phyloP scores from a whole-genome alignment of 257 asterid genomes.

The Avicennia marina region DNA sequence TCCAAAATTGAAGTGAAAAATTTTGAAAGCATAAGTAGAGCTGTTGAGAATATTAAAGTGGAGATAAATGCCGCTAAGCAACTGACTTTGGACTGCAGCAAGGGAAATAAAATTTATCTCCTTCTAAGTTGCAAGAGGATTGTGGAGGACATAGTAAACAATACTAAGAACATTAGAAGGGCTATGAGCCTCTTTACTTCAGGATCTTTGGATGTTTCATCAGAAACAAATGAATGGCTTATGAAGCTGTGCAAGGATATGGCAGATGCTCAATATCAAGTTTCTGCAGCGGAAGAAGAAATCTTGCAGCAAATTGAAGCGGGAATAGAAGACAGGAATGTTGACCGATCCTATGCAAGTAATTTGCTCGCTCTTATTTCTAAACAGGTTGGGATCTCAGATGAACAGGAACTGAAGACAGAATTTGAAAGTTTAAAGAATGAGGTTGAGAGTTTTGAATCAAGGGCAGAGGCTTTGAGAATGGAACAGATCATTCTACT shows the following conservation, averaged over 20 bases:
- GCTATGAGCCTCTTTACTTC: constrained; percentile 18
- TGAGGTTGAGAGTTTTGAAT: constrained; percentile 15
- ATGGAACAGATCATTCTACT: constrained; percentile 40
- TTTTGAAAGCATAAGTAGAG: neutral
- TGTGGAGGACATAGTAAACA: constrained; percentile 22
- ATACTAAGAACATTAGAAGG: constrained; percentile 21
- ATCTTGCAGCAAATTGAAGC: constrained; percentile 30
- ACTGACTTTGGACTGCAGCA: constrained; percentile 23
- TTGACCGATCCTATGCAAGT: constrained; percentile 38
- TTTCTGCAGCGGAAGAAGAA: constrained; percentile 25
- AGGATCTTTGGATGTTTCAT: constrained; percentile 12
- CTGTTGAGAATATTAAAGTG: constrained; percentile 23
- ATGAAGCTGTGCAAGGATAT: constrained; percentile 29
- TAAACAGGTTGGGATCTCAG: constrained; percentile 26
- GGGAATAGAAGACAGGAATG: constrained; percentile 33
- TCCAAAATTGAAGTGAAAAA: constrained; percentile 7
- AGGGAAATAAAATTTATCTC: constrained; percentile 36
- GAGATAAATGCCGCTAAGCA: constrained; percentile 31
- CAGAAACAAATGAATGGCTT: constrained; percentile 17
- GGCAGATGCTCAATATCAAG: constrained; percentile 23
- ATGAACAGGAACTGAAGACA: constrained; percentile 20
- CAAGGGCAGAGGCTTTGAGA: constrained; percentile 25
- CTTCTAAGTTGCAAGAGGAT: constrained; percentile 32
- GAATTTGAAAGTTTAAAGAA: constrained; percentile 28
- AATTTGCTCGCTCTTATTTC: constrained; percentile 28